phyloP scores from a whole-genome alignment of 2,329 filamentous ascomycete species.

The Diaporthe caulivora region DNA sequence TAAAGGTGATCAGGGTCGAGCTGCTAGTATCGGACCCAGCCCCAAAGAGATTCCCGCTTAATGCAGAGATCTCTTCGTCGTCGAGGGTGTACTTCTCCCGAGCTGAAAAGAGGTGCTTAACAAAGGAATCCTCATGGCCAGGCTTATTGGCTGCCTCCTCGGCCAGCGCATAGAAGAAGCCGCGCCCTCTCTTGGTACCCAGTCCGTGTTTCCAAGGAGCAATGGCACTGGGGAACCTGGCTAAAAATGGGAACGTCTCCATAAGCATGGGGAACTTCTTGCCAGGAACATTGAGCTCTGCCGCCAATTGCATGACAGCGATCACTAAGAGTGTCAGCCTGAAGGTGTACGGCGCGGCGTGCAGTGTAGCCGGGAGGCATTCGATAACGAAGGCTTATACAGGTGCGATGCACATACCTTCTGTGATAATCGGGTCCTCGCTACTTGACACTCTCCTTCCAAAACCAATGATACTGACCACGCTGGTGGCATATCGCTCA shows the following conservation, averaged over 20 bases:
- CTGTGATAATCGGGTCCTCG: slow-evolving; percentile 69
- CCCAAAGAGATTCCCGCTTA: slow-evolving; percentile 62
- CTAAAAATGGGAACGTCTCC: slow-evolving; percentile 65
- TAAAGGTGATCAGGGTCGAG: slow-evolving; percentile 59
- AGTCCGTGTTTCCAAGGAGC: slow-evolving; percentile 64
- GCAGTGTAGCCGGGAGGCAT: not conserved
- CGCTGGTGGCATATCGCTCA: slow-evolving; percentile 65
- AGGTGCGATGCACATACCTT: slow-evolving; percentile 45
- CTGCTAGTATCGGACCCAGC: slow-evolving; percentile 64
- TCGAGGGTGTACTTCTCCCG: slow-evolving; percentile 59
- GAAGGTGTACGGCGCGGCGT: not conserved
- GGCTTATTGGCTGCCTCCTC: slow-evolving; percentile 60
- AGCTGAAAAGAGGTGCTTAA: slow-evolving; percentile 61
- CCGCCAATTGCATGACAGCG: slow-evolving; percentile 68
- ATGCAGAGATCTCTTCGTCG: slow-evolving; percentile 57
- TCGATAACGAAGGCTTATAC: not conserved
- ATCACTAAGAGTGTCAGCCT: slow-evolving; percentile 54
- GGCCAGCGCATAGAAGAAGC: slow-evolving; percentile 66
- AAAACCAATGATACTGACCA: slow-evolving; percentile 68
- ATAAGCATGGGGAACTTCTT: slow-evolving; percentile 69
- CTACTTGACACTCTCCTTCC: slow-evolving; percentile 63
- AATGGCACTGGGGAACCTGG: slow-evolving; percentile 61
- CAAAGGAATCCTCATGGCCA: slow-evolving; percentile 54
- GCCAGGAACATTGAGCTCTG: slow-evolving; percentile 65
- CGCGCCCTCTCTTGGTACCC: slow-evolving; percentile 58